Base-by-base conservation (phyloP, 805 yeast genomes). In the Candida caryicola region DNA sequence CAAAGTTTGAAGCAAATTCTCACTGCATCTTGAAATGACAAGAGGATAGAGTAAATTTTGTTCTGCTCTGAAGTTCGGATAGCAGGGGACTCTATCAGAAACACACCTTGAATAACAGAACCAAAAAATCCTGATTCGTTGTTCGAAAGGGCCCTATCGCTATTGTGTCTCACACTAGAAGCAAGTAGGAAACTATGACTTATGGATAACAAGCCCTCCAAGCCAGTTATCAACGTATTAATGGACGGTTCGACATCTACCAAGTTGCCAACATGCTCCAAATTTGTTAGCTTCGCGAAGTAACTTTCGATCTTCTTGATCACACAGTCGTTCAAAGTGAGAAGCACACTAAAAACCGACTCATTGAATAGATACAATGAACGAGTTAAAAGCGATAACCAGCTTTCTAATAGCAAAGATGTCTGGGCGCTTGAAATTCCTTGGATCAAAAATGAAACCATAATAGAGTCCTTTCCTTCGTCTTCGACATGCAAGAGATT, bases 81-180 rank as follows among this genome's bases (percentile, higher is more conserved):
- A 40, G 69, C 66, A 1, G 83, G 84, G 1, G 85, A 70, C 45
- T 85, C 95, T 10, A 80, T 76, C 39, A 77, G 82, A 52, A 85
- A 83, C 0, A 85, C 95, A 1, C 93, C 93, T 45, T 82, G 85
- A 37, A 85, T 83, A 17, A 81, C 83, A 37, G 75, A 74, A 0
- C 82, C 82, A 34, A 85, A 69, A 59, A 82, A 75, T 15, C 87
- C 77, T 17, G 74, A 56, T 29, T 75, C 77, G 3, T 28, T 39
- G 2, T 45, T 33, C 6, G 37, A 28, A 14, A 29, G 29, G 4
- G 37, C 37, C 14, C 33, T 44, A 10, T 59, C 60, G 31, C 25
- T 28, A 17, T 43, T 47, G 25, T 40, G 36, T 6, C 49, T 49
- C 19, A 58, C 33, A 19, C 41, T 55, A 2, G 71, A 71, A 0